A percentile compares a stretch with the other conserved stretches of the same genome.
Conservation (phyloP, 2,329 filamentous ascomycete species). For the Venturia carpophila region DNA sequence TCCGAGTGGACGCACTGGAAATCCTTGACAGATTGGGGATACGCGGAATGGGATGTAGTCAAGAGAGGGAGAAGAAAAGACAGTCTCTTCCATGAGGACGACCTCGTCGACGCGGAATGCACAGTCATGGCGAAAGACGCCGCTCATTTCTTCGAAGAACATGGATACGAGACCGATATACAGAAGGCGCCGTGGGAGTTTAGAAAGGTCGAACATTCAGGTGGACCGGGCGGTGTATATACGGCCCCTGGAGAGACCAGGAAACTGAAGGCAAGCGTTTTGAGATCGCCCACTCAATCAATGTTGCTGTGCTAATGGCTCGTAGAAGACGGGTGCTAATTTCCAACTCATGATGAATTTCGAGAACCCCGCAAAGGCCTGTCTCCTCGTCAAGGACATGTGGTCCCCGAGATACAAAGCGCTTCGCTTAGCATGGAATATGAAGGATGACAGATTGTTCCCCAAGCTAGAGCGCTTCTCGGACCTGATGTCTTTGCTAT, state of each 20-base stretch:
- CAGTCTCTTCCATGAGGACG: neutral
- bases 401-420: neutral
- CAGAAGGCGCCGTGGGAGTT: neutral
- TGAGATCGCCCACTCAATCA: neutral
- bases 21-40: neutral
- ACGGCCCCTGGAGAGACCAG: neutral
- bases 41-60: neutral
- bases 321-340: neutral
- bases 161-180: neutral
- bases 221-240: neutral
- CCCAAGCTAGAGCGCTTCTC: neutral
- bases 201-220: neutral
- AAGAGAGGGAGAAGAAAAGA: neutral
- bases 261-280: neutral
- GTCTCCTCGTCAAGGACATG: neutral
- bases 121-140: neutral
- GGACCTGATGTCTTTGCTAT: neutral
- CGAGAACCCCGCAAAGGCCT: neutral
- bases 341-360: neutral
- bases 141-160: neutral
- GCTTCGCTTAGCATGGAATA: neutral
- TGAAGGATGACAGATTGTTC: neutral
- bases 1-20: neutral
- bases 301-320: neutral
- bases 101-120: neutral